These are phyloP conservation scores for Selenicereus undatus DNA, from an alignment of 148 eudicot species.

Conservation along the genomic window DNA sequence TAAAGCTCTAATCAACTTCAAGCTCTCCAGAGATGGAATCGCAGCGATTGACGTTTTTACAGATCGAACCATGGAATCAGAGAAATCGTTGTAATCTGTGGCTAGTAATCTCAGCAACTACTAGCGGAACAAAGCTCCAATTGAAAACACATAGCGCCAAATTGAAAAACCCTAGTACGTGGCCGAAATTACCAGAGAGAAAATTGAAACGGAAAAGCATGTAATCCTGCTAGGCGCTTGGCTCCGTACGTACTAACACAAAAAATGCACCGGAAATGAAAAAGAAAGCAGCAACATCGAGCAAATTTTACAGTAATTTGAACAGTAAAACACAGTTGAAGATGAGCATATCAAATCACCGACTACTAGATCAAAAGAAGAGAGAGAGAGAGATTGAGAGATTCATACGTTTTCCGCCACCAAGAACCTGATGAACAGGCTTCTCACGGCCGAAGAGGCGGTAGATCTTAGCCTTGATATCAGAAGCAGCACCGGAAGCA, in stretches of 20 bases:
- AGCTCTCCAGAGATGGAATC: not conserved
- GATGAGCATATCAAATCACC: not conserved
- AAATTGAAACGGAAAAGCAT: too few relatives aligned
- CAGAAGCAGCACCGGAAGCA: constrained; percentile 21
- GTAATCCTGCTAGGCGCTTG: too few relatives aligned
- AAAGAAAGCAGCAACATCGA: not conserved
- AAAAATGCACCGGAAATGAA: not conserved
- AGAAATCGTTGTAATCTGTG: not conserved
- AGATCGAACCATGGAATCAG: not conserved
- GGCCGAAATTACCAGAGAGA: too few relatives aligned
- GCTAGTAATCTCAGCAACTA: not conserved
- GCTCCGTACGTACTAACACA: too few relatives aligned
- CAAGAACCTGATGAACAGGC: constrained; percentile 73
- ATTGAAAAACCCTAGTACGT: not conserved
- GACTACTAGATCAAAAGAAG: not conserved
- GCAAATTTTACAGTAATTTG: not conserved
- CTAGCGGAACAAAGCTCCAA: not conserved
- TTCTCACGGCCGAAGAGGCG: constrained; percentile 66
- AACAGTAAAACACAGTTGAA: not conserved
- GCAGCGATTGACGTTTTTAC: not conserved
- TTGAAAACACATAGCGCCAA: not conserved
- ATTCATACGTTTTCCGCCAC: constrained; percentile 73
- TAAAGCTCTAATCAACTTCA: not conserved
- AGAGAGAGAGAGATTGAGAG: not conserved
- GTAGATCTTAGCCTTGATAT: constrained; percentile 41